These are phyloP conservation scores for Ophiostoma novo-ulmi DNA, from an alignment of 2,329 filamentous ascomycete genomes.

Conservation along the genomic window DNA sequence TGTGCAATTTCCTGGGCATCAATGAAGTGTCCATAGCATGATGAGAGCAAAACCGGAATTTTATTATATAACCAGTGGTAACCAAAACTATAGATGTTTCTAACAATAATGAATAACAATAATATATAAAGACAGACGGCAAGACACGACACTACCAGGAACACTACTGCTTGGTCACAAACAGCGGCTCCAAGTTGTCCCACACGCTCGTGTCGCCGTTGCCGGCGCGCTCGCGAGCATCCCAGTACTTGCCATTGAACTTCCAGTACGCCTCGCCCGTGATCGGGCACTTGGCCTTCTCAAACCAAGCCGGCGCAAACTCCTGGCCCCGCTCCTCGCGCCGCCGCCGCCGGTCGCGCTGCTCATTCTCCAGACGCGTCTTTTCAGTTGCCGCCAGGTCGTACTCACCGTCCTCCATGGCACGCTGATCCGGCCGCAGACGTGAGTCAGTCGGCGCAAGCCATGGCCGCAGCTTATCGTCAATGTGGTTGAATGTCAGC, in stretches of 20 bases:
- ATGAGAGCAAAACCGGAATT: not conserved
- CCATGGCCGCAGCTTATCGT: conserved; percentile 70
- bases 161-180: conserved; percentile 18
- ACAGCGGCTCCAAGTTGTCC: conserved; percentile 74
- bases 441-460: conserved; percentile 90
- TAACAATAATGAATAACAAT: not conserved
- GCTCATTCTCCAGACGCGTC: conserved; percentile 87
- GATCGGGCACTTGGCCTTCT: conserved; percentile 62
- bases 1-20: not conserved
- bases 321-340: conserved; percentile 75
- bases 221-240: conserved; percentile 61
- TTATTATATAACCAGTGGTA: not conserved
- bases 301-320: conserved; percentile 82
- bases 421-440: conserved; percentile 87
- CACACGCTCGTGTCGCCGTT: conserved; percentile 55
- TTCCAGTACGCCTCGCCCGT: conserved; percentile 90
- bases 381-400: conserved; percentile 91
- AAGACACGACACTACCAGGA: not conserved
- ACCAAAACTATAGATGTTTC: not conserved
- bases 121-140: not conserved
- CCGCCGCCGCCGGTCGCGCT: conserved; percentile 67
- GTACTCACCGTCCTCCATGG: conserved; percentile 98
- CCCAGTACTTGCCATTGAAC: conserved; percentile 87
- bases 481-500: conserved; percentile 85
- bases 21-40: not conserved